These are phyloP conservation scores for Isoetes engelmannii DNA, from an alignment of 83 land plant species.

Conservation along the genomic window DNA sequence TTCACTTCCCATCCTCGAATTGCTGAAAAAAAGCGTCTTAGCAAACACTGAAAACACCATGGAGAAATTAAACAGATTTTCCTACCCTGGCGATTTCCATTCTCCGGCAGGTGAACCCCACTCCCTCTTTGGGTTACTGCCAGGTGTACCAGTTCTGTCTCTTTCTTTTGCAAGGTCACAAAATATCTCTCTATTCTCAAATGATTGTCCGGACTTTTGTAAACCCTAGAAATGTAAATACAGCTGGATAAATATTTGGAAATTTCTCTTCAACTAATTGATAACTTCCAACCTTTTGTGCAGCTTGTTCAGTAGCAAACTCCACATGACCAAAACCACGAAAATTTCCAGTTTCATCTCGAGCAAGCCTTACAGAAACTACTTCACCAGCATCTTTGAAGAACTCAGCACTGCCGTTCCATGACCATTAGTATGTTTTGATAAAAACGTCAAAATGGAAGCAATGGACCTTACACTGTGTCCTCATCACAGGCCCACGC, in stretches of 20 bases:
- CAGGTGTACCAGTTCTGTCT: background rate
- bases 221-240: background rate
- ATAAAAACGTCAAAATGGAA: background rate
- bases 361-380: slow-evolving; percentile 55
- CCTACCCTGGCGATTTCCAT: background rate
- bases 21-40: background rate
- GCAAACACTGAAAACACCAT: background rate
- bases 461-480: slow-evolving; percentile 42
- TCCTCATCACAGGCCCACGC: slow-evolving; percentile 38
- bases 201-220: background rate
- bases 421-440: too few species aligned
- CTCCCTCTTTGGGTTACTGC: background rate
- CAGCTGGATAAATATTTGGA: too few species aligned
- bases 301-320: slow-evolving; percentile 63
- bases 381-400: slow-evolving; percentile 61
- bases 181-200: background rate
- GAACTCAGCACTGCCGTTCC: slow-evolving; percentile 43
- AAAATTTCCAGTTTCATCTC: slow-evolving; percentile 35
- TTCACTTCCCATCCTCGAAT: background rate
- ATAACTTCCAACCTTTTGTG: slow-evolving; percentile 44
- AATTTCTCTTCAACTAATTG: too few species aligned
- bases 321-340: slow-evolving; percentile 87
- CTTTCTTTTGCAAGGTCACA: background rate
- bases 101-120: background rate
- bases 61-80: background rate